Conservation (phyloP, 345 rosid species). For the Bruguiera gymnorhiza region DNA sequence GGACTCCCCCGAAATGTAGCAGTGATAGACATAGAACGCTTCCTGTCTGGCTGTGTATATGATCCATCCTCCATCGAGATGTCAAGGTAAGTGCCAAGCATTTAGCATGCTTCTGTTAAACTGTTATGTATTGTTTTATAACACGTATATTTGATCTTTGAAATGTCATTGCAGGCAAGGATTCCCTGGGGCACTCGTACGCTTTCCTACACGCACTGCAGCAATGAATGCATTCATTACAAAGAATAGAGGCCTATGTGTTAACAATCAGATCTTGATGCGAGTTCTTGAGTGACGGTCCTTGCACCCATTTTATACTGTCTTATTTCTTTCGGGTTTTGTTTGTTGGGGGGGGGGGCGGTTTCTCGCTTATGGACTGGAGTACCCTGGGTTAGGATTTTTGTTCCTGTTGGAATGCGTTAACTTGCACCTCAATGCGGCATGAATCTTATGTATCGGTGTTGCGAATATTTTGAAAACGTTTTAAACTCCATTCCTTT, state of each 20-base stretch:
- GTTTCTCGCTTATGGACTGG: no score
- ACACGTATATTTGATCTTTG: background rate
- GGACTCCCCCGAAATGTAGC: conserved; percentile 46
- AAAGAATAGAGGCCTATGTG: background rate
- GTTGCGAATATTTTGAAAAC: no score
- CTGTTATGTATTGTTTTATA: background rate
- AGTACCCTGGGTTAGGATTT: no score
- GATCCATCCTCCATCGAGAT: conserved; percentile 45
- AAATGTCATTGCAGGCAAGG: conserved; percentile 5
- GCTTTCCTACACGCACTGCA: background rate
- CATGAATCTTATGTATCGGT: no score
- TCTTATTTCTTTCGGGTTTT: no score
- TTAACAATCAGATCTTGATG: background rate
- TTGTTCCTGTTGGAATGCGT: no score
- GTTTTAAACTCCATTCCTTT: no score
- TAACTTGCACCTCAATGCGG: no score
- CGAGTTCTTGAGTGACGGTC: background rate
- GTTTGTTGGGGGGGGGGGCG: no score
- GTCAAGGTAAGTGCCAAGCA: conserved; percentile 32
- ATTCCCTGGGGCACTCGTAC: background rate
- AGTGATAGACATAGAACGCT: conserved; percentile 59
- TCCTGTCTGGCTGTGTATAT: conserved; percentile 60
- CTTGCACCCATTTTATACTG: no score
- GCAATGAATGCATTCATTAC: conserved; percentile 3
- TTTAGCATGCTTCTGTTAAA: background rate